Conservation (phyloP, 73 alveolate genomes). For the Paraurostyla sp. region DNA sequence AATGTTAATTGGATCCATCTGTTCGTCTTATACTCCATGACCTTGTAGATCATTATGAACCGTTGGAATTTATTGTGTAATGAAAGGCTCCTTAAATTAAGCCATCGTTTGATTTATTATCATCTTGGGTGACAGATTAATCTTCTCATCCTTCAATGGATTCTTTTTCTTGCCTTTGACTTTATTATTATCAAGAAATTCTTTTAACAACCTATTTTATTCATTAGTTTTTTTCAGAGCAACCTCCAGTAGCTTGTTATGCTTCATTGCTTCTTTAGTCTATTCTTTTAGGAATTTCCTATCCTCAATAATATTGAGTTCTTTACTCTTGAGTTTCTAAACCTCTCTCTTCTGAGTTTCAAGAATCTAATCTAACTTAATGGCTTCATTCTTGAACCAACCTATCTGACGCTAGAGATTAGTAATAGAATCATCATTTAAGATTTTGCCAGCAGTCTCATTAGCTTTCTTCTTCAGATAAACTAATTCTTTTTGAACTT, state of each 20-base stretch:
- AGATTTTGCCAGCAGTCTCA: conserved; percentile 42
- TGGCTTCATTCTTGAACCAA: conserved; percentile 36
- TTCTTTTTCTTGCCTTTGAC: conserved; percentile 1
- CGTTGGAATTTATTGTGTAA: conserved; percentile 12
- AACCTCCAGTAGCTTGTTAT: conserved; percentile 57
- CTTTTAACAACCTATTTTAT: background rate
- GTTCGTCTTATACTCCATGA: background rate
- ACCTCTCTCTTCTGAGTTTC: conserved; percentile 37
- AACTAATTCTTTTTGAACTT: conserved; percentile 57
- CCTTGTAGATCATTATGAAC: background rate
- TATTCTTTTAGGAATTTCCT: conserved; percentile 43
- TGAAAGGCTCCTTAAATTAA: conserved; percentile 28
- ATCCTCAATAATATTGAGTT: conserved; percentile 49
- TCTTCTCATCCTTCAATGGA: background rate
- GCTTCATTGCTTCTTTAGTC: conserved; percentile 66
- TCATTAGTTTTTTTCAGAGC: conserved; percentile 59
- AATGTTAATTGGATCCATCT: background rate
- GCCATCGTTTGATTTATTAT: conserved; percentile 35
- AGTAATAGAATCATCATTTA: conserved; percentile 36
- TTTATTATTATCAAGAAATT: conserved; percentile 35
- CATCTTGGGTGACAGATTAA: background rate
- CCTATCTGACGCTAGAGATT: background rate
- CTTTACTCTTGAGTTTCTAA: conserved; percentile 37
- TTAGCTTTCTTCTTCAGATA: conserved; percentile 29
- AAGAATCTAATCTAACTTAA: background rate